Evolutionary conservation across 345 rosid species (phyloP), one percentile per base, ranked within the genome.

Genomic region (Euphorbia peplus): DNA sequence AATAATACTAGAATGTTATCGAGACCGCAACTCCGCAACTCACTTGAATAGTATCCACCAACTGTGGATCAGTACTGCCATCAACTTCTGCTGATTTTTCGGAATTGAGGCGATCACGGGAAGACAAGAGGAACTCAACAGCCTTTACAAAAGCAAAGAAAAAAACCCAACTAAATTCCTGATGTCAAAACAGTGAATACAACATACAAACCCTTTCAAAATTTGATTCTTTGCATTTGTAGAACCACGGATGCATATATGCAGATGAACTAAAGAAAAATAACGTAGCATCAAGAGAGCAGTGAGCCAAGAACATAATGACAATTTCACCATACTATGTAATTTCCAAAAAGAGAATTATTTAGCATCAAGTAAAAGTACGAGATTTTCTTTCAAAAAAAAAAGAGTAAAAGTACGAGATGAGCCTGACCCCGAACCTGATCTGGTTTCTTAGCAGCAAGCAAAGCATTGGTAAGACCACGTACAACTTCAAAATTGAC

Each of bases 371-470:
- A 69, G 42, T 37, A 59, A 61, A 14, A 48, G 41, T 59, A 67
- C 35, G 30, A 39, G 62, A 37, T 10, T n/a, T n/a, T n/a, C n/a
- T n/a, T n/a, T n/a, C n/a, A n/a, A n/a, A n/a, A n/a, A n/a, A n/a
- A n/a, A n/a, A n/a, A n/a, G n/a, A 69, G 42, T 37, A 59, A 61
- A 14, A 48, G 41, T 59, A 67, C 35, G 30, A 39, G 62, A 37
- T 10, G 46, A 10, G 63, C 29, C 62, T 21, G 29, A 69, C 50
- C 60, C 55, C 76, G 67, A 75, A 93, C 98, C 95, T 89, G 90
- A 75, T 83, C 89, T 15, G 96, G 95, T 75, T 83, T 93, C 81
- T 88, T 86, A n/a, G 98, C 88, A 85, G 97, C 97, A 77, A 93
- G 82, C 74, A 89, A 81, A 8, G 96, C 83, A 63, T 93, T 89